phyloP scores from a whole-genome alignment of 2,329 filamentous ascomycete genomes.

The Chaetothyriales sp. region DNA sequence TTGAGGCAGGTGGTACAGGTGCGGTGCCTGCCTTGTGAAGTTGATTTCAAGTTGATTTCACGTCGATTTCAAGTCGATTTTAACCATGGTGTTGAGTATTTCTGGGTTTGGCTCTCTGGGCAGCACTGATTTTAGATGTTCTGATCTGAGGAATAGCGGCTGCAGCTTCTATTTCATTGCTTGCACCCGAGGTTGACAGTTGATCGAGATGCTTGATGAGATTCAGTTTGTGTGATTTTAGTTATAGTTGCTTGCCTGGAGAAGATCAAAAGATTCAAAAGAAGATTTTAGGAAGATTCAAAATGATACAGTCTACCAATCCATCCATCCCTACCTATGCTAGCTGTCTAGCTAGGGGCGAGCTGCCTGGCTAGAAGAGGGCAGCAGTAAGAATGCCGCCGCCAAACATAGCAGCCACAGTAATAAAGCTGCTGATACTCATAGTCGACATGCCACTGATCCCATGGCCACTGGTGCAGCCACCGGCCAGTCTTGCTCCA shows the following conservation, averaged over 20 bases:
- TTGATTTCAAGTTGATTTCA: too few species aligned
- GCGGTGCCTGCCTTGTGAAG: too few species aligned
- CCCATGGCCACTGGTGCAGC: slow-evolving; percentile 55
- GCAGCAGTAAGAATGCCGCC: slow-evolving; percentile 28
- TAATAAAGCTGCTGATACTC: slow-evolving; percentile 46
- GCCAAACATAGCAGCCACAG: slow-evolving; percentile 43
- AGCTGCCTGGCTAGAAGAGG: neutral
- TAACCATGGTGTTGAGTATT: neutral
- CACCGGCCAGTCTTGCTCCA: slow-evolving; percentile 47
- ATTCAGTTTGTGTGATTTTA: neutral
- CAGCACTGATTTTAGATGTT: neutral
- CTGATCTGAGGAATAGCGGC: neutral
- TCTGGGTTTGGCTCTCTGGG: neutral
- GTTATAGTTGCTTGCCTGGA: neutral
- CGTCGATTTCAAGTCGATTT: neutral
- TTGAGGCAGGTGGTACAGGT: too few species aligned
- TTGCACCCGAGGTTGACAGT: neutral
- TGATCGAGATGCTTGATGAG: neutral
- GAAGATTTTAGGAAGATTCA: too few species aligned
- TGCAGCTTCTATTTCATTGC: too few species aligned
- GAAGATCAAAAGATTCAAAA: neutral
- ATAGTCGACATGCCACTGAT: slow-evolving; percentile 52
- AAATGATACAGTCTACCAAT: too few species aligned
- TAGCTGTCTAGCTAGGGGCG: too few species aligned
- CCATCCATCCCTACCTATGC: too few species aligned